phyloP scores from a whole-genome alignment of 345 rosid genomes.

The sweet orange (Citrus sinensis) region DVS_A1.0 CM039165.1:28576001-28576500 shows the following conservation, averaged over 20 bases:
- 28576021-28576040: conserved; percentile 25
- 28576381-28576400: neutral
- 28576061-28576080: conserved; percentile 66
- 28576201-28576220: neutral
- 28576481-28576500: no score
- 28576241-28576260: neutral
- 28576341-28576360: no score
- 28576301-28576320: neutral
- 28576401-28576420: neutral
- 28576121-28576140: conserved; percentile 88
- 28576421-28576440: neutral
- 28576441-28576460: neutral
- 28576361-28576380: neutral
- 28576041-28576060: conserved; percentile 29
- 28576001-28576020: conserved; percentile 42
- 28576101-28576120: conserved; percentile 65
- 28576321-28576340: no score
- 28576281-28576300: neutral
- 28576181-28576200: no score
- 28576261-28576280: neutral
- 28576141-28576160: conserved; percentile 39
- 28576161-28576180: no score
- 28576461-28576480: neutral
- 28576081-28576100: conserved; percentile 58
- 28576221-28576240: neutral